phyloP scores from a whole-genome alignment of 176 grass and related monocot genomes.

The Zizania latifolia region DNA sequence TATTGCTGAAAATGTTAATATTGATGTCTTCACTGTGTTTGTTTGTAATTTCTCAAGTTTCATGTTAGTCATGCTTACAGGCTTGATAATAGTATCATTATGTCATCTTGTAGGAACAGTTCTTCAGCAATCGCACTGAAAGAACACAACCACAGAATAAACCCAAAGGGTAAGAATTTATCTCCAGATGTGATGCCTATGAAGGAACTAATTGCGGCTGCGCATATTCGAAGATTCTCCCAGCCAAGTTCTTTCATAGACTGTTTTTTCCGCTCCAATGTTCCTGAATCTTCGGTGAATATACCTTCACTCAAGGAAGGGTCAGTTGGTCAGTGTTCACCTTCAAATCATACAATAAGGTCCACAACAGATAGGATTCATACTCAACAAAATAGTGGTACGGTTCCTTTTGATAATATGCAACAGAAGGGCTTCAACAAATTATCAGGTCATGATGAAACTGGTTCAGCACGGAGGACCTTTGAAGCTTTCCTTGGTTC shows the following conservation, averaged over 20 bases:
- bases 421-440: constrained; percentile 34
- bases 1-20: constrained; percentile 12
- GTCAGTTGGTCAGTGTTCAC: constrained; percentile 45
- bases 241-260: constrained; percentile 56
- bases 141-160: constrained; percentile 32
- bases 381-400: constrained; percentile 39
- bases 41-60: constrained; percentile 4
- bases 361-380: constrained; percentile 40
- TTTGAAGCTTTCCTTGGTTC: constrained; percentile 81
- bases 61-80: neutral
- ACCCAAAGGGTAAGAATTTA: constrained; percentile 39
- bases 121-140: constrained; percentile 25
- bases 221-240: constrained; percentile 49
- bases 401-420: constrained; percentile 38
- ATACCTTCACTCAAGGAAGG: constrained; percentile 50
- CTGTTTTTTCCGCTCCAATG: constrained; percentile 47
- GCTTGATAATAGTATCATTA: constrained; percentile 19
- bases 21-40: neutral
- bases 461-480: constrained; percentile 53
- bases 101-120: constrained; percentile 61
- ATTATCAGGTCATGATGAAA: constrained; percentile 48
- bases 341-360: constrained; percentile 40
- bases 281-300: constrained; percentile 42
- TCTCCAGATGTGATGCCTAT: constrained; percentile 53
- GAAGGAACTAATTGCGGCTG: constrained; percentile 75